These are phyloP conservation scores for Rhizoclosmatium globosum DNA, from an alignment of 192 early-diverging fungal species.

Conservation along the genomic window DNA sequence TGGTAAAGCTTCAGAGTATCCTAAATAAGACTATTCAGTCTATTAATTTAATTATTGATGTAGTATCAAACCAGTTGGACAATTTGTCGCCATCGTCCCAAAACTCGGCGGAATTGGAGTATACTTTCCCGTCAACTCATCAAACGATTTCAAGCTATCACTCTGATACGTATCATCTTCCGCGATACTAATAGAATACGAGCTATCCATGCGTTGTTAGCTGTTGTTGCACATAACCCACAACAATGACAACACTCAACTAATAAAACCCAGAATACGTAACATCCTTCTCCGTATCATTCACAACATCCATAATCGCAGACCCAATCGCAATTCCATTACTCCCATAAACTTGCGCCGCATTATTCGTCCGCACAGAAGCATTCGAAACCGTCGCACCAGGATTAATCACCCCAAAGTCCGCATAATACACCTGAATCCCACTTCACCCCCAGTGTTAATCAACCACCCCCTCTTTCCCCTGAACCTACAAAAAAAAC, in stretches of 20 bases:
- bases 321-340: not conserved
- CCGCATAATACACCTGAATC: not conserved
- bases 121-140: conserved; percentile 9
- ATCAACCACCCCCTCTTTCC: too few species aligned
- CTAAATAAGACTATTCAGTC: not conserved
- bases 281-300: not conserved
- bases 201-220: not conserved
- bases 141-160: conserved; percentile 15
- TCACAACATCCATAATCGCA: conserved; percentile 1
- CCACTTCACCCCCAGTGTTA: not conserved
- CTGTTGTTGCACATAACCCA: too few species aligned
- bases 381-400: not conserved
- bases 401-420: conserved; percentile 9
- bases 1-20: not conserved
- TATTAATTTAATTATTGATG: not conserved
- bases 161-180: not conserved
- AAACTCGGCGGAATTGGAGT: conserved; percentile 3
- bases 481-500: too few species aligned
- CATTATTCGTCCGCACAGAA: not conserved
- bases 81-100: conserved; percentile 12
- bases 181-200: not conserved
- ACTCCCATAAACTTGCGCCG: conserved; percentile 1
- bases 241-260: not conserved
- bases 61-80: conserved; percentile 13
- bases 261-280: conserved; percentile 19